Evolutionary conservation across 768 basidiomycete genomes (phyloP).

Genomic region (Kwoniella sp.): DNA sequence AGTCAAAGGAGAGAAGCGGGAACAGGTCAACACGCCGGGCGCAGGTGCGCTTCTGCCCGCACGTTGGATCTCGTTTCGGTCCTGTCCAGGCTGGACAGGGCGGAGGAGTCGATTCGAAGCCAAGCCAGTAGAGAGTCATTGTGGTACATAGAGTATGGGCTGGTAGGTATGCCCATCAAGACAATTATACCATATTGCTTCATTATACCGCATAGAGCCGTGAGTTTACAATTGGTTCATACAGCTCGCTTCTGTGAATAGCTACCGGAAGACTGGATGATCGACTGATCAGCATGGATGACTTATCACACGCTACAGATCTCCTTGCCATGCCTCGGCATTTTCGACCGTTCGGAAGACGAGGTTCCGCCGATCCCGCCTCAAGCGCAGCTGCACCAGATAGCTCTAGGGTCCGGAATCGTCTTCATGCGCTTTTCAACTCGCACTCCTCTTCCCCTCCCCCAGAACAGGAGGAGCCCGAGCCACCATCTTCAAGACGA

Average conservation of each 20-base stretch:
- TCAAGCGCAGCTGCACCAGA: not conserved
- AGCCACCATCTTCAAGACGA: not conserved
- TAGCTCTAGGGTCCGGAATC: not conserved
- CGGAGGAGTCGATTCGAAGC: no score
- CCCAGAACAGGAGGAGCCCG: not conserved
- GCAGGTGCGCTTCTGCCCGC: not conserved
- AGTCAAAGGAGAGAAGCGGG: not conserved
- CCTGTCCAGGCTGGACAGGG: slow-evolving; percentile 4
- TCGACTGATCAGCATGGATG: not conserved
- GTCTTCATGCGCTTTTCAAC: slow-evolving; percentile 9
- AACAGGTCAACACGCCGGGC: not conserved
- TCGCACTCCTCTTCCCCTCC: not conserved
- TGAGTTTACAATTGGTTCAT: not conserved
- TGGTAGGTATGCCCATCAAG: not conserved
- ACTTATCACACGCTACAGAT: not conserved
- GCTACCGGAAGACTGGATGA: no score
- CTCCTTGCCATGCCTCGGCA: not conserved
- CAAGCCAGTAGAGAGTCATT: no score
- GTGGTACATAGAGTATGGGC: no score
- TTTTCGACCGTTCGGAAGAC: not conserved
- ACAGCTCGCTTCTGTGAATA: no score
- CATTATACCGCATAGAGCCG: not conserved
- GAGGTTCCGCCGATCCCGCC: not conserved
- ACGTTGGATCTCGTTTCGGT: not conserved
- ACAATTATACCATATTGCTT: not conserved